These are phyloP conservation scores for Triticum timopheevii DNA, from an alignment of 176 grass and related monocot genomes.

Conservation along the genomic window DNA sequence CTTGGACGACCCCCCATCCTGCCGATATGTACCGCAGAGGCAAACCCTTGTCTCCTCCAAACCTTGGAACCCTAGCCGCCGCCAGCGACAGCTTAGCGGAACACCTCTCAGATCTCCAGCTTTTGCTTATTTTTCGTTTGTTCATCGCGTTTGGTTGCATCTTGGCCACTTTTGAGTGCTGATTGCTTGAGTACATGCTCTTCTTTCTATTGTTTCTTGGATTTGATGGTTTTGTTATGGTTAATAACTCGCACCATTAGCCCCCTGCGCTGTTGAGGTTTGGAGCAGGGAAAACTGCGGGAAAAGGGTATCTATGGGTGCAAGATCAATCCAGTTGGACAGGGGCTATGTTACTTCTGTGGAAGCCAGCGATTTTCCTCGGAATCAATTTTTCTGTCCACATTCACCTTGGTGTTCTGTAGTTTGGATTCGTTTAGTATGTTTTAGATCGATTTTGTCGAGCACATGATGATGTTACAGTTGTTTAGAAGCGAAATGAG, in stretches of 20 bases:
- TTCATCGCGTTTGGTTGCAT: neutral
- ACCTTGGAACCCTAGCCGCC: constrained; percentile 1
- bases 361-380: constrained; percentile 29
- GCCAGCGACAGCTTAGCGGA: neutral
- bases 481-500: constrained; percentile 38
- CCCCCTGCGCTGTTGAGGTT: constrained; percentile 46
- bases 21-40: neutral
- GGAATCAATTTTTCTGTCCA: constrained; percentile 40
- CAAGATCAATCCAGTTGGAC: constrained; percentile 46
- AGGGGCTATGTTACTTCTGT: constrained; percentile 24
- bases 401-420: constrained; percentile 5
- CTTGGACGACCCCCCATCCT: neutral
- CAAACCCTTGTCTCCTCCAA: neutral
- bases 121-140: neutral
- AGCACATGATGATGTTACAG: neutral
- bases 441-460: neutral
- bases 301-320: constrained; percentile 48
- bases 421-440: neutral
- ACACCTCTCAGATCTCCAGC: neutral
- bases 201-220: neutral
- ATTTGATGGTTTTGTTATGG: neutral
- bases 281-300: constrained; percentile 48
- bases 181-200: neutral
- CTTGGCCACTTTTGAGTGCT: neutral
- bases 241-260: constrained; percentile 49